Conservation (phyloP, 805 yeast genomes). For the Ogataea nakhonphanomensis region DNA sequence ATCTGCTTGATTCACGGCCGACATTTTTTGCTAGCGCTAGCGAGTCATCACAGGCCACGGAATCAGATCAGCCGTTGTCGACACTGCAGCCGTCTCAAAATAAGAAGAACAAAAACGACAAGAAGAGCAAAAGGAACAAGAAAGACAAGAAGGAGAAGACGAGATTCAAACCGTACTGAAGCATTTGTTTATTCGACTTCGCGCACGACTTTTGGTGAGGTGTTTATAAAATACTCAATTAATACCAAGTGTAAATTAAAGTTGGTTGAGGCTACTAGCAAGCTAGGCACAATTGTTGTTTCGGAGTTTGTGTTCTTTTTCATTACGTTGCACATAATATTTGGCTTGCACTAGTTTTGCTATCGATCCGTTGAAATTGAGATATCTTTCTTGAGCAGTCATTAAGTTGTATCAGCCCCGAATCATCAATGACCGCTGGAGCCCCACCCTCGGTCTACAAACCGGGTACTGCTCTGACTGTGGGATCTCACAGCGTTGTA, state of each 20-base stretch:
- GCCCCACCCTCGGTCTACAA: conserved; percentile 56
- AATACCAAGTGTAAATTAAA: conserved; percentile 3
- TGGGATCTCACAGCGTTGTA: conserved; percentile 75
- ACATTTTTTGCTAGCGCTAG: conserved; percentile 26
- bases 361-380: not conserved
- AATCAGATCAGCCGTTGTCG: too few relatives aligned
- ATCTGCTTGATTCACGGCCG: conserved; percentile 27
- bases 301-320: not conserved
- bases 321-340: not conserved
- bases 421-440: conserved; percentile 22
- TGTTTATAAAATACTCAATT: conserved; percentile 7
- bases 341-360: not conserved
- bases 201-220: conserved; percentile 13
- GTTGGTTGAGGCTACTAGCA: conserved; percentile 3
- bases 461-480: conserved; percentile 76
- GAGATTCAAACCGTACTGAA: conserved; percentile 18
- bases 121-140: conserved; percentile 8
- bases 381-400: not conserved
- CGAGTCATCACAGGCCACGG: too few relatives aligned
- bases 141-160: conserved; percentile 17
- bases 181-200: not conserved
- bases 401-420: not conserved
- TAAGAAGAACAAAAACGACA: not conserved
- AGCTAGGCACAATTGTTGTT: conserved; percentile 3
- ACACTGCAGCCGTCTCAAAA: too few relatives aligned